Conservation (phyloP, 192 early-diverging fungal genomes). For the Coemansia asiatica region DNA sequence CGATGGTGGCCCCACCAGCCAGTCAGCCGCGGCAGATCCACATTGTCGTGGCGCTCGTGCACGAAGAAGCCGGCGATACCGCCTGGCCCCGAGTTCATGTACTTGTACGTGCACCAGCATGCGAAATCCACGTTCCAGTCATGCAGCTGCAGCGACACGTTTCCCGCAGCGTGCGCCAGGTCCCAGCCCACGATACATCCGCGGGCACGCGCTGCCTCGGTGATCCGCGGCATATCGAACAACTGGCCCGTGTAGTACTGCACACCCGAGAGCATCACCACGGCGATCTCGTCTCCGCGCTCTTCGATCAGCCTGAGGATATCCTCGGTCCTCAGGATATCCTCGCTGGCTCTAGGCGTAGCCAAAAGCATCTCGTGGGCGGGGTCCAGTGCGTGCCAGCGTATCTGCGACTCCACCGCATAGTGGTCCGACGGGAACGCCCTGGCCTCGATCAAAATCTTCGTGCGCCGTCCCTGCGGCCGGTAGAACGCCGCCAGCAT, state of each 20-base stretch:
- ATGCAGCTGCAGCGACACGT: slow-evolving; percentile 83
- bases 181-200: slow-evolving; percentile 93
- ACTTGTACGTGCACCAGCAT: slow-evolving; percentile 99
- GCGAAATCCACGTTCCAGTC: slow-evolving; percentile 98
- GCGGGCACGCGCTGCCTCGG: slow-evolving; percentile 73
- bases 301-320: slow-evolving; percentile 73
- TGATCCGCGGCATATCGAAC: slow-evolving; percentile 86
- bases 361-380: slow-evolving; percentile 70
- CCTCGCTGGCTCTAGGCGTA: slow-evolving; percentile 72
- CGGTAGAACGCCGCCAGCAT: slow-evolving; percentile 90
- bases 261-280: slow-evolving; percentile 86
- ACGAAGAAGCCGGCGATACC: slow-evolving; percentile 91
- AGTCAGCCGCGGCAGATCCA: slow-evolving; percentile 63
- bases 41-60: slow-evolving; percentile 73
- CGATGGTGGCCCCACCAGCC: slow-evolving; percentile 96
- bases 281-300: slow-evolving; percentile 75
- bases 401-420: slow-evolving; percentile 85
- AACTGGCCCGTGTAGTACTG: slow-evolving; percentile 94
- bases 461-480: slow-evolving; percentile 71
- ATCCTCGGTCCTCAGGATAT: slow-evolving; percentile 71
- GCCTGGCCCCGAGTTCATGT: slow-evolving; percentile 96
- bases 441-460: slow-evolving; percentile 89
- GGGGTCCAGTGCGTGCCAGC: slow-evolving; percentile 73
- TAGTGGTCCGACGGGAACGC: slow-evolving; percentile 97
- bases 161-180: slow-evolving; percentile 94